Evolutionary conservation across 345 rosid species (phyloP).

Genomic region (Aquilaria malaccensis): DNA sequence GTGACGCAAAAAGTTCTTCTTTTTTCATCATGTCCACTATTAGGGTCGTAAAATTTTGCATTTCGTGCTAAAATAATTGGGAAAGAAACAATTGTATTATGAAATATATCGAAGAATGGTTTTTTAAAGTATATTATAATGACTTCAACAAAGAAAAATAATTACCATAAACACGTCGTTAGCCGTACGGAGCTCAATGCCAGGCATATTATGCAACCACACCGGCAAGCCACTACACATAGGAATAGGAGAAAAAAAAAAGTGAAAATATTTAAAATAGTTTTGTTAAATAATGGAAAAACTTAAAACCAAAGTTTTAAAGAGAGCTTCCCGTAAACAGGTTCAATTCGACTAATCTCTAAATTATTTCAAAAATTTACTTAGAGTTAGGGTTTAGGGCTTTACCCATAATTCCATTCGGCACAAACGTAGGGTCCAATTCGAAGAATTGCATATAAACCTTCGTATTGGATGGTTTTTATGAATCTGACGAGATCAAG

Average conservation of each 20-base stretch:
- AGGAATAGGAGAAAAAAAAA: background rate
- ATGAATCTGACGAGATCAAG: conserved; percentile 51
- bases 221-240: conserved; percentile 46
- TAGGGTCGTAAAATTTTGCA: conserved; percentile 6
- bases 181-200: conserved; percentile 26
- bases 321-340: background rate
- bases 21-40: background rate
- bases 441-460: conserved; percentile 46
- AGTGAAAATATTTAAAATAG: background rate
- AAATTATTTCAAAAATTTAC: background rate
- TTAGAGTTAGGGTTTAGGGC: background rate
- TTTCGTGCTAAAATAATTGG: background rate
- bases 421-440: conserved; percentile 79
- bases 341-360: background rate
- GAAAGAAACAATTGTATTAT: background rate
- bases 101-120: background rate
- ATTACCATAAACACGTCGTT: conserved; percentile 39
- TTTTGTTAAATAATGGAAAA: background rate
- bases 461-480: conserved; percentile 40
- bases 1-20: conserved; percentile 8
- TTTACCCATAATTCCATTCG: conserved; percentile 61
- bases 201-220: conserved; percentile 42
- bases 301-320: too few species aligned
- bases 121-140: too few species aligned
- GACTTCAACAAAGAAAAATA: background rate